phyloP scores from a whole-genome alignment of 2,329 filamentous ascomycete genomes.

The Botrytis cinerea region DNA sequence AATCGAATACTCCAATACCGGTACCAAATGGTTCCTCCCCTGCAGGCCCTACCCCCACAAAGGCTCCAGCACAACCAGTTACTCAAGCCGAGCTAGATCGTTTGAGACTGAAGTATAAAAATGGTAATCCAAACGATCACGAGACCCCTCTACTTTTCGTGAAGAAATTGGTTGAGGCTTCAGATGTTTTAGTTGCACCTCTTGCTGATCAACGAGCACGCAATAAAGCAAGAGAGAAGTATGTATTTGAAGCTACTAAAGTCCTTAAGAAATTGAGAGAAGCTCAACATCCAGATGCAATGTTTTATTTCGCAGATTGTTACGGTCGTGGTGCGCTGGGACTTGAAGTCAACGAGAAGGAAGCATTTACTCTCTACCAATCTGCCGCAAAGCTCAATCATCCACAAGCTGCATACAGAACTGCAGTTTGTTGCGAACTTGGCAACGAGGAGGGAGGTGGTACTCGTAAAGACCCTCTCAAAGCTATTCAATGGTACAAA shows the following conservation, averaged over 20 bases:
- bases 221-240: constrained; percentile 77
- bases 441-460: constrained; percentile 93
- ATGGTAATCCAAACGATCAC: constrained; percentile 71
- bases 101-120: constrained; percentile 66
- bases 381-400: constrained; percentile 90
- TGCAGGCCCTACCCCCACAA: constrained; percentile 21
- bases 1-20: constrained; percentile 5
- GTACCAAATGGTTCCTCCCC: constrained; percentile 1
- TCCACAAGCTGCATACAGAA: constrained; percentile 84
- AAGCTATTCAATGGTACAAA: constrained; percentile 98
- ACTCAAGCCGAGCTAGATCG: constrained; percentile 77
- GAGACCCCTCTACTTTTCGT: constrained; percentile 71
- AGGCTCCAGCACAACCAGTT: constrained; percentile 49
- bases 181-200: constrained; percentile 67
- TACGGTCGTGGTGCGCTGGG: constrained; percentile 81
- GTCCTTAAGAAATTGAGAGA: constrained; percentile 83
- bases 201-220: constrained; percentile 70
- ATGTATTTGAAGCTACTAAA: constrained; percentile 83
- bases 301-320: constrained; percentile 92
- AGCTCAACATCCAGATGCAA: constrained; percentile 75
- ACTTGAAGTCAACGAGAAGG: constrained; percentile 78
- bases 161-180: constrained; percentile 83
- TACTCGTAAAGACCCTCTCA: constrained; percentile 84
- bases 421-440: constrained; percentile 96
- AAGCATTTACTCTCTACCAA: constrained; percentile 92